Conservation (phyloP, 2,329 filamentous ascomycete genomes). For the Didymella pomorum region DNA sequence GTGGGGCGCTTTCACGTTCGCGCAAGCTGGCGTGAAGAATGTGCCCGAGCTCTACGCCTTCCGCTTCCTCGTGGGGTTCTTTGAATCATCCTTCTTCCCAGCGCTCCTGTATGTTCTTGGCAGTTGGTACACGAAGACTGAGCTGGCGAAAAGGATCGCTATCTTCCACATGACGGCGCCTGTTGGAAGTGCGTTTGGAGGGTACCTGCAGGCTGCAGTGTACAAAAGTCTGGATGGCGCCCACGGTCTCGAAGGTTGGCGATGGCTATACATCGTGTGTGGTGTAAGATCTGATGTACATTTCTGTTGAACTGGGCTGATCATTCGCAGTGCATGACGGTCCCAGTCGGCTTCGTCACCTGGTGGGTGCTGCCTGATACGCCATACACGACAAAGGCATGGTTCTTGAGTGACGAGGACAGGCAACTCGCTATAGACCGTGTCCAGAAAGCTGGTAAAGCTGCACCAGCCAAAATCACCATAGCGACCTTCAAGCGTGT, state of each 20-base stretch:
- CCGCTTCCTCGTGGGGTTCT: background rate
- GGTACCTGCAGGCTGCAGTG: conserved; percentile 10
- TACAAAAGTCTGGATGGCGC: conserved; percentile 1
- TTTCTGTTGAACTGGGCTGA: background rate
- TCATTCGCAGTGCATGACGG: background rate
- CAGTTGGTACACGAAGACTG: background rate
- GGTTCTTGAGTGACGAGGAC: background rate
- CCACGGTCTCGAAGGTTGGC: background rate
- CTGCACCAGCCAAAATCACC: background rate
- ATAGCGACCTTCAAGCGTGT: background rate
- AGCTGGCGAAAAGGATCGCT: background rate
- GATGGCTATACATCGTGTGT: background rate
- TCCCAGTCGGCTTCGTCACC: background rate
- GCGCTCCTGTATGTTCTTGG: background rate
- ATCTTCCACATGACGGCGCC: conserved; percentile 3
- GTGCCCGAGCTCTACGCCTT: background rate
- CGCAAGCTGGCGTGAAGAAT: background rate
- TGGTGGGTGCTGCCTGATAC: background rate
- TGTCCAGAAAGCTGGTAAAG: background rate
- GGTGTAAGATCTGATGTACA: background rate
- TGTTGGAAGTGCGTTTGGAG: conserved; percentile 1
- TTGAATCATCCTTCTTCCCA: background rate
- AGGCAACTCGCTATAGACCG: background rate
- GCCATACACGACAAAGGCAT: background rate
- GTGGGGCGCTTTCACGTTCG: background rate